A percentile compares a stretch with the other conserved stretches of the same genome.
Conservation (phyloP, 139 green algal species). For the Picochlorum costavermella region DNA sequence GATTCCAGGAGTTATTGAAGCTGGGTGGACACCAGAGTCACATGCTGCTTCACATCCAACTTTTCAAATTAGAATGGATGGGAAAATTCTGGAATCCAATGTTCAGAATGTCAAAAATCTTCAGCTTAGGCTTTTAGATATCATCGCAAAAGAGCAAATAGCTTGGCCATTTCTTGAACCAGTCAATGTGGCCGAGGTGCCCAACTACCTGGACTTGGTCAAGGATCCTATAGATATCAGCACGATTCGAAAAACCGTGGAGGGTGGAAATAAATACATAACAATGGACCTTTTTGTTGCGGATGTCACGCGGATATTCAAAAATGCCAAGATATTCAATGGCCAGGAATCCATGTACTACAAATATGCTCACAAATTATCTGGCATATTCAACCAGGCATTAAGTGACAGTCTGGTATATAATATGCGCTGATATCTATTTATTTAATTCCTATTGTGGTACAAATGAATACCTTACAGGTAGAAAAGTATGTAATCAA, state of each 20-base stretch:
- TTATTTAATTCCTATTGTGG: no score
- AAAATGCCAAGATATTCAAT: conserved; percentile 83
- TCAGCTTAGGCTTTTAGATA: conserved; percentile 21
- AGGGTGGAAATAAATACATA: conserved; percentile 63
- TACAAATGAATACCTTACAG: no score
- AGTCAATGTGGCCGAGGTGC: conserved; percentile 69
- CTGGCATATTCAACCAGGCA: conserved; percentile 32
- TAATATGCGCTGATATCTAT: background rate
- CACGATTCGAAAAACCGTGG: conserved; percentile 54
- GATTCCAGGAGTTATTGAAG: conserved; percentile 80
- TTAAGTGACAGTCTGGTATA: background rate
- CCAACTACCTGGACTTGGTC: conserved; percentile 86
- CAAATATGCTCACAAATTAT: conserved; percentile 62
- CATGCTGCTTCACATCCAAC: background rate
- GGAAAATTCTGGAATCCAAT: conserved; percentile 9
- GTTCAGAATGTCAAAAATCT: conserved; percentile 3
- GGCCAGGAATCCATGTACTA: conserved; percentile 74
- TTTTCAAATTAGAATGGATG: conserved; percentile 12
- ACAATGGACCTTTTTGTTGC: conserved; percentile 90
- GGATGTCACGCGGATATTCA: conserved; percentile 79
- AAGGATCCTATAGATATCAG: conserved; percentile 77
- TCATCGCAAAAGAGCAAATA: conserved; percentile 53
- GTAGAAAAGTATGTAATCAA: no score
- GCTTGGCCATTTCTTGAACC: conserved; percentile 79
- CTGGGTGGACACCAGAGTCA: conserved; percentile 50